phyloP scores from a whole-genome alignment of 2,329 filamentous ascomycete species.

The Botrytis tulipae region DNA sequence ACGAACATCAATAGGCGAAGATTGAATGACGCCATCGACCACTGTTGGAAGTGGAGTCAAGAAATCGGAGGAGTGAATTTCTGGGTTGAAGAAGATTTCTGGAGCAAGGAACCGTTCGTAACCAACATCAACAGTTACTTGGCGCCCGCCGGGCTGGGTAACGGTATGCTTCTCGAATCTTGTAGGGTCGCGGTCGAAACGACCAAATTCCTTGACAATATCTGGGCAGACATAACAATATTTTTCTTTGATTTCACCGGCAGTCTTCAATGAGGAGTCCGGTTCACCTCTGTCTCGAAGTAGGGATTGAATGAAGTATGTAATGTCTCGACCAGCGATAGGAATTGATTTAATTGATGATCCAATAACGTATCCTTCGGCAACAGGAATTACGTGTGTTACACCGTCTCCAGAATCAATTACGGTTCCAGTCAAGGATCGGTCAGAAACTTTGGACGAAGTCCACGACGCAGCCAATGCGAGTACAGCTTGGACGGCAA shows the following conservation, averaged over 20 bases:
- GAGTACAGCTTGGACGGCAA: constrained; percentile 95
- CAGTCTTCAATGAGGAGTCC: constrained; percentile 94
- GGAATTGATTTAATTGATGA: constrained; percentile 99
- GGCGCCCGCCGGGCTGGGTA: constrained; percentile 78
- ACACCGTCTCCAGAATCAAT: constrained; percentile 99
- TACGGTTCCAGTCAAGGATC: constrained; percentile 93
- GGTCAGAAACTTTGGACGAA: constrained; percentile 93
- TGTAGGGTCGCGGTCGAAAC: constrained; percentile 89
- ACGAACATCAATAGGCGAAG: constrained; percentile 94
- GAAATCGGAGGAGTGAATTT: constrained; percentile 99
- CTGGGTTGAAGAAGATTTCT: constrained; percentile 99
- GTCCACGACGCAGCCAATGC: constrained; percentile 98
- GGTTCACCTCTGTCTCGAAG: constrained; percentile 94
- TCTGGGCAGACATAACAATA: constrained; percentile 98
- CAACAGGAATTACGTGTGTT: constrained; percentile 97
- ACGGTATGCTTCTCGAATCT: constrained; percentile 90
- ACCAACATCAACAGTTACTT: constrained; percentile 84
- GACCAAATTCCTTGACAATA: constrained; percentile 96
- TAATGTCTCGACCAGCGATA: constrained; percentile 96
- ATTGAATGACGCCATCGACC: constrained; percentile 95
- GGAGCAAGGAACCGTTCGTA: constrained; percentile 98
- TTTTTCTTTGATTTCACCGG: constrained; percentile 97
- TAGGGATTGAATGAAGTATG: constrained; percentile 96
- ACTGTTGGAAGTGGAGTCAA: constrained; percentile 90
- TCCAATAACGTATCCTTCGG: constrained; percentile 97